Conservation (phyloP, 768 basidiomycete genomes). For the Lentinus brumalis region DNA sequence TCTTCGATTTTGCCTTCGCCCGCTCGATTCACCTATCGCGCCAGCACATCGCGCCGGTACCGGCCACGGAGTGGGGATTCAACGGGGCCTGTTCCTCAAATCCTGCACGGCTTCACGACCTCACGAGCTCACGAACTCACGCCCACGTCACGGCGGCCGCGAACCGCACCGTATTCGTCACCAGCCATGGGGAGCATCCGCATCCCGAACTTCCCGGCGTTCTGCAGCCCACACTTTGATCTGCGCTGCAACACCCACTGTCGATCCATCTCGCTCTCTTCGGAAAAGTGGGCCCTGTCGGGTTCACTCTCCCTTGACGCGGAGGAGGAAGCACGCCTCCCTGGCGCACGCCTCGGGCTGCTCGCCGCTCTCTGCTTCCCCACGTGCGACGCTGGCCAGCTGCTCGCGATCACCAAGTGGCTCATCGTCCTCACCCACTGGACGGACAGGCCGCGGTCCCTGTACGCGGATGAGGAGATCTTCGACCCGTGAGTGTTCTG, state of each 20-base stretch:
- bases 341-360: constrained; percentile 46
- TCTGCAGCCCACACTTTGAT: constrained; percentile 28
- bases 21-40: background rate
- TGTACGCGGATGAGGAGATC: constrained; percentile 17
- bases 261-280: constrained; percentile 19
- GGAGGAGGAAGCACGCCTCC: constrained; percentile 22
- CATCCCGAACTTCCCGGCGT: constrained; percentile 27
- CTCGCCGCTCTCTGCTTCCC: constrained; percentile 63
- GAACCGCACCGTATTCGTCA: background rate
- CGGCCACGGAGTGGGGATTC: background rate
- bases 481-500: constrained; percentile 23
- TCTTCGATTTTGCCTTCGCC: constrained; percentile 3
- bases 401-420: constrained; percentile 47
- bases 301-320: constrained; percentile 18
- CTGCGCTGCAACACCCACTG: constrained; percentile 30
- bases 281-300: constrained; percentile 26
- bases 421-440: constrained; percentile 20
- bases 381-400: constrained; percentile 55
- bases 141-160: background rate
- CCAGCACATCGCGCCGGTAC: background rate
- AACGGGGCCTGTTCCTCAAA: too few relatives aligned
- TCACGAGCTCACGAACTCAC: background rate
- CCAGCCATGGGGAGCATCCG: constrained; percentile 24
- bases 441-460: constrained; percentile 15
- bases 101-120: background rate